phyloP scores from a whole-genome alignment of 108 stramenopile species.

The Fragilariopsis cylindrus region DNA sequence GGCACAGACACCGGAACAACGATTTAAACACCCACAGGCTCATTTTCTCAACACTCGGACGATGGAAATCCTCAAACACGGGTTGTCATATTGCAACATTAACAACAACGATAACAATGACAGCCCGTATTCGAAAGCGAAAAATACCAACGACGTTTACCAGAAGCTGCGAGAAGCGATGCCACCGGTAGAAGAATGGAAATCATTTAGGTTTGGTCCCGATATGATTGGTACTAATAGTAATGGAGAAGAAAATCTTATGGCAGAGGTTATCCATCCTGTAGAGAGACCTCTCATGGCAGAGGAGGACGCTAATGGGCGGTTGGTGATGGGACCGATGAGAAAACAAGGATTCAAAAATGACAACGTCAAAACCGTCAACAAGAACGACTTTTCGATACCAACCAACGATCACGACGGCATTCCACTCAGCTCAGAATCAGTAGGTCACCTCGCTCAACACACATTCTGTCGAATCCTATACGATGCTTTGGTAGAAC shows the following conservation, averaged over 20 bases:
- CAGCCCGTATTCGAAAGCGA: neutral
- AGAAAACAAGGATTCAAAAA: neutral
- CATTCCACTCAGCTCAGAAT: conserved; percentile 37
- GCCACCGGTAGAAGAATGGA: conserved; percentile 71
- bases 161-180: conserved; percentile 42
- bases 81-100: conserved; percentile 29
- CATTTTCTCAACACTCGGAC: conserved; percentile 93
- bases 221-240: conserved; percentile 37
- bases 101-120: neutral
- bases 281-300: conserved; percentile 52
- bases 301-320: conserved; percentile 58
- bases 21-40: conserved; percentile 86
- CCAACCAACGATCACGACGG: neutral
- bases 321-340: conserved; percentile 1
- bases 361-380: neutral
- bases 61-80: conserved; percentile 82
- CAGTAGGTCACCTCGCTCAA: conserved; percentile 62
- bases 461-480: conserved; percentile 56
- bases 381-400: neutral
- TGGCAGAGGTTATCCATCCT: conserved; percentile 76
- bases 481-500: conserved; percentile 30
- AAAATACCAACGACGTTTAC: conserved; percentile 31
- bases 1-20: conserved; percentile 42
- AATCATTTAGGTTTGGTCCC: conserved; percentile 70
- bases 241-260: conserved; percentile 8